Conservation (phyloP, 495 filamentous ascomycete species). For the Aspergillus bertholletiae region DNA sequence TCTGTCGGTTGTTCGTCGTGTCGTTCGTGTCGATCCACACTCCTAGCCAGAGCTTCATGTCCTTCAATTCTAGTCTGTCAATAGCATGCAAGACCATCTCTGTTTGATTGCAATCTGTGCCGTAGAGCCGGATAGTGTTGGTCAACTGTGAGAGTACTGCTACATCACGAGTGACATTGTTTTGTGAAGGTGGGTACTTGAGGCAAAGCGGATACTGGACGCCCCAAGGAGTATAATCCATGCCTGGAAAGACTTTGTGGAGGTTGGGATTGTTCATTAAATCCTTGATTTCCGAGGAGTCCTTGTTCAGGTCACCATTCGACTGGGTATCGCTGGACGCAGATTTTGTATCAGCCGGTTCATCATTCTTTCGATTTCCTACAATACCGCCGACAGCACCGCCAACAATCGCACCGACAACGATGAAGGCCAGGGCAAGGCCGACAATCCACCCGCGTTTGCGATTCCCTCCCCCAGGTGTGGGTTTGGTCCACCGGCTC, state of each 20-base stretch:
- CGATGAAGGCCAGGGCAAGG: constrained; percentile 53
- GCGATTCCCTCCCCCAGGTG: constrained; percentile 59
- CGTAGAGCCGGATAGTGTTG: constrained; percentile 85
- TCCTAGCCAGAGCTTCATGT: constrained; percentile 91
- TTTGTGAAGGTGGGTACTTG: constrained; percentile 74
- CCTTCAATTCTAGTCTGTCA: constrained; percentile 63
- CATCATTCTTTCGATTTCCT: constrained; percentile 39
- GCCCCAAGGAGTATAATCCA: constrained; percentile 93
- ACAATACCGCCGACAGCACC: constrained; percentile 73
- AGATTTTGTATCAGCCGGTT: constrained; percentile 4
- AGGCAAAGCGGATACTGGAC: constrained; percentile 87
- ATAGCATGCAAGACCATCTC: constrained; percentile 89
- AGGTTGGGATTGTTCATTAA: constrained; percentile 76
- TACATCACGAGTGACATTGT: constrained; percentile 90
- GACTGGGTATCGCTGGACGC: not conserved
- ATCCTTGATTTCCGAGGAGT: constrained; percentile 76
- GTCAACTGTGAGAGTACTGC: constrained; percentile 90
- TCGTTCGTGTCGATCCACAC: constrained; percentile 88
- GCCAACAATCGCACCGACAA: constrained; percentile 71
- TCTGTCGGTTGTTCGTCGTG: constrained; percentile 79
- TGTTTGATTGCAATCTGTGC: constrained; percentile 97
- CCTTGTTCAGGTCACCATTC: constrained; percentile 64
- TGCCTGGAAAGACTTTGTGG: constrained; percentile 93
- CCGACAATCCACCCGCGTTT: constrained; percentile 69
- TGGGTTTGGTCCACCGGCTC: constrained; percentile 46